Conservation (phyloP, 208 protist genomes). For the Crithidia brevicula region DNA sequence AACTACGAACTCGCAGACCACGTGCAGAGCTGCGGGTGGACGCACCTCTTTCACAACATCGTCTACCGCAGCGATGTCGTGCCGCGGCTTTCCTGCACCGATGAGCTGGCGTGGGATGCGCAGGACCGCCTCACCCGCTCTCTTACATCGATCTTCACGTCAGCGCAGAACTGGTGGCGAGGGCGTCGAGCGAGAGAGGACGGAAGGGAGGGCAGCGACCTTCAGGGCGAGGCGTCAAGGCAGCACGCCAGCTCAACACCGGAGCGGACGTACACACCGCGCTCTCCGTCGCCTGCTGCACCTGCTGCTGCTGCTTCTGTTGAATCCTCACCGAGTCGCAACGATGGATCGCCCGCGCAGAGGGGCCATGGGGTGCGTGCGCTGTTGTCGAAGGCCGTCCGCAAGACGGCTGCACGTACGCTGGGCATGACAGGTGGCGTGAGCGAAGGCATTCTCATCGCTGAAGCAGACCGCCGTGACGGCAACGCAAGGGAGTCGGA, state of each 20-base stretch:
- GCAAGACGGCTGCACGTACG: neutral
- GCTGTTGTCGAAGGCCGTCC: neutral
- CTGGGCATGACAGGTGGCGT: neutral
- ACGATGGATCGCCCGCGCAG: no score
- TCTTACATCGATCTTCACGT: slow-evolving; percentile 10
- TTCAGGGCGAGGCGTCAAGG: no score
- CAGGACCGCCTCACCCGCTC: slow-evolving; percentile 21
- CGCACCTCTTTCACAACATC: slow-evolving; percentile 68
- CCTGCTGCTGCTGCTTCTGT: no score
- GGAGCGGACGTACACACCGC: no score
- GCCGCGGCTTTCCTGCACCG: slow-evolving; percentile 67
- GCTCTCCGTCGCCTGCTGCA: no score
- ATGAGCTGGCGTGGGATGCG: slow-evolving; percentile 55
- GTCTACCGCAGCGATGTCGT: slow-evolving; percentile 76
- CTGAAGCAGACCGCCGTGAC: neutral
- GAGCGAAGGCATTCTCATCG: neutral
- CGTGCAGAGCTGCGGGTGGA: slow-evolving; percentile 60
- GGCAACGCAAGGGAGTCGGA: no score
- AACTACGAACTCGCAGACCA: slow-evolving; percentile 66
- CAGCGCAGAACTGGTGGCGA: slow-evolving; percentile 23
- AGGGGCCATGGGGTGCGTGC: neutral
- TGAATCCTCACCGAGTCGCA: no score
- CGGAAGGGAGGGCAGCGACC: neutral
- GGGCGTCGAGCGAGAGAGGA: neutral
- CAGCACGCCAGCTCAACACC: no score